A percentile compares a stretch with the other conserved stretches of the same genome.
phyloP scores from a whole-genome alignment of 306 rosid genomes.

The Mimosa bimucronata region DNA sequence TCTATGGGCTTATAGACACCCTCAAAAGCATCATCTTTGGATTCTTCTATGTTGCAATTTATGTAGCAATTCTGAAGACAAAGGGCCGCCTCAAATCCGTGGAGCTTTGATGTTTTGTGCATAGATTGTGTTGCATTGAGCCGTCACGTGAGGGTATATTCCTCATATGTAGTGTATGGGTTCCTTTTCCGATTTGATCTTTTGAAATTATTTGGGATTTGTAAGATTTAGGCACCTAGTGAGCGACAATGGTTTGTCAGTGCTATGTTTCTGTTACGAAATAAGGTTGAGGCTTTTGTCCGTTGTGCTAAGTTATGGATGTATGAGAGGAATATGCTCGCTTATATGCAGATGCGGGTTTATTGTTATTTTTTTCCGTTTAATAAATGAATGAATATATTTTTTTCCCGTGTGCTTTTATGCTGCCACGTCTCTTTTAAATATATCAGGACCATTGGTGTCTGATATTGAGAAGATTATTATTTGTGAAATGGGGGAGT shows the following conservation, averaged over 20 bases:
- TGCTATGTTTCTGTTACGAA: slow-evolving; percentile 1
- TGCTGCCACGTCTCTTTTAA: not conserved
- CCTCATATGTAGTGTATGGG: not conserved
- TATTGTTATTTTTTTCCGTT: no score
- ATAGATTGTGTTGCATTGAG: slow-evolving; percentile 4
- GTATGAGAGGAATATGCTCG: not conserved
- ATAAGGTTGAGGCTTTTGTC: not conserved
- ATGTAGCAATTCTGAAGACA: slow-evolving; percentile 17
- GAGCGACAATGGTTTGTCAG: slow-evolving; percentile 11
- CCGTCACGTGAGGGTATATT: not conserved
- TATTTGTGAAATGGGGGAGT: not conserved
- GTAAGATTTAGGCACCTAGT: not conserved
- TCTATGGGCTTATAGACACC: slow-evolving; percentile 36
- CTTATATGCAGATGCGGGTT: not conserved
- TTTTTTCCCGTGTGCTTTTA: not conserved
- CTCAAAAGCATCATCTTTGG: not conserved
- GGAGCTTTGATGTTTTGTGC: slow-evolving; percentile 1
- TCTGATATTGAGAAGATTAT: not conserved
- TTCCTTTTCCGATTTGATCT: not conserved
- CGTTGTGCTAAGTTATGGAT: not conserved
- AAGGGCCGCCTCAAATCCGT: not conserved
- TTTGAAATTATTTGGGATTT: slow-evolving; percentile 17
- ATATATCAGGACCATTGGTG: not conserved
- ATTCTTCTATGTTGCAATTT: not conserved
- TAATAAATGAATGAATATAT: no score